These are phyloP conservation scores for Apiotrichum domesticum DNA, from an alignment of 1,284 basidiomycete genomes.

Conservation along the genomic window DNA sequence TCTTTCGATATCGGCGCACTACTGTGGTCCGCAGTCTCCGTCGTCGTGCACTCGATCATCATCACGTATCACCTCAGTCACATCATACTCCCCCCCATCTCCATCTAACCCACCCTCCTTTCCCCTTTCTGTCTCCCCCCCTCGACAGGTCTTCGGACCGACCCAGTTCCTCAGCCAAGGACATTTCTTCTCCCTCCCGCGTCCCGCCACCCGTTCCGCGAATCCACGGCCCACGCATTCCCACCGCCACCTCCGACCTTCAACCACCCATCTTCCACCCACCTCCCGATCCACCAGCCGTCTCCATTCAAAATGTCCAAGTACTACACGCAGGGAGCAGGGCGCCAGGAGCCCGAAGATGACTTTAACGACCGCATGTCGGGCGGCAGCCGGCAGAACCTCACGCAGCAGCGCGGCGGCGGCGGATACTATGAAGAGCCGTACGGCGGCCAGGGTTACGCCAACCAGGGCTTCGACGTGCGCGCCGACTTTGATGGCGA, in stretches of 20 bases:
- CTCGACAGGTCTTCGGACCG: no score
- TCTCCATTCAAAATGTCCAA: slow-evolving; percentile 8
- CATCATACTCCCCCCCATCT: no score
- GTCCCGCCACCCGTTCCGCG: no score
- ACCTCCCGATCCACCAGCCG: background rate
- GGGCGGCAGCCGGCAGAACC: background rate
- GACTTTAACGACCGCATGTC: slow-evolving; percentile 3
- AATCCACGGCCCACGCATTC: background rate
- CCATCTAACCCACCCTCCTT: background rate
- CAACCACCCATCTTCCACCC: no score
- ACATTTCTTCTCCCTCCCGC: no score
- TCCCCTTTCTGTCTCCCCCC: background rate
- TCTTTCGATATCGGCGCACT: no score
- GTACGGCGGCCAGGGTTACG: background rate
- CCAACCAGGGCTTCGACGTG: slow-evolving; percentile 63
- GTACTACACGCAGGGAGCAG: slow-evolving; percentile 12
- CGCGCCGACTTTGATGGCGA: slow-evolving; percentile 86
- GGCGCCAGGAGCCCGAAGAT: slow-evolving; percentile 5
- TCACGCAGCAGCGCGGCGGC: background rate
- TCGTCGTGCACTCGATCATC: background rate
- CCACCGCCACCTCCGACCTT: background rate
- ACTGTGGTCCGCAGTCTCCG: no score
- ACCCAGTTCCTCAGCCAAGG: no score
- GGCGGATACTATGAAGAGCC: slow-evolving; percentile 22
- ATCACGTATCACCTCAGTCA: no score